These are phyloP conservation scores for Pecoramyces ruminantium DNA, from an alignment of 192 early-diverging fungal species.

Conservation along the genomic window DNA sequence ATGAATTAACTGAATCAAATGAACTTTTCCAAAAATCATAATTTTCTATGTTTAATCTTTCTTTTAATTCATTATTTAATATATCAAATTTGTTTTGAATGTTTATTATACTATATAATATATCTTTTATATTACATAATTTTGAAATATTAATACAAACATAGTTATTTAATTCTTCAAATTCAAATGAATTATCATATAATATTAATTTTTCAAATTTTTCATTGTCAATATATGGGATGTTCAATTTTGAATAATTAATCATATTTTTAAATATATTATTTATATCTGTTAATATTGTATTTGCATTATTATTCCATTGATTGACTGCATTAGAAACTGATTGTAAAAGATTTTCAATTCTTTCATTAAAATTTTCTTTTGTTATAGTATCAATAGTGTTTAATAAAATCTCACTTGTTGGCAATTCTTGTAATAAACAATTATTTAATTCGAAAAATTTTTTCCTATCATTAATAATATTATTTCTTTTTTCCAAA, in stretches of 20 bases:
- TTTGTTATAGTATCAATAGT: not conserved
- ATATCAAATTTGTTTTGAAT: not conserved
- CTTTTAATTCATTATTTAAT: not conserved
- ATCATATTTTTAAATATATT: not conserved
- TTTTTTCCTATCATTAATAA: not conserved
- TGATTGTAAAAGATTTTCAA: not conserved
- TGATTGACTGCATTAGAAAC: not conserved
- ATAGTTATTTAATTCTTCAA: not conserved
- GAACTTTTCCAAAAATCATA: not conserved
- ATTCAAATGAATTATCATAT: not conserved
- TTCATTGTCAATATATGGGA: not conserved
- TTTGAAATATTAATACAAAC: not conserved
- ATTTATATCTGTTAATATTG: not conserved
- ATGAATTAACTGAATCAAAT: not conserved
- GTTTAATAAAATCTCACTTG: not conserved
- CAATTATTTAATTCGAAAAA: not conserved
- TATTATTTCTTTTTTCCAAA: not conserved
- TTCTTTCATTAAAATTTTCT: not conserved
- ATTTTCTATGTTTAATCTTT: not conserved
- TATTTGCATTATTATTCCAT: not conserved
- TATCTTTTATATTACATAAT: not conserved
- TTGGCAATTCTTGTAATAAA: not conserved
- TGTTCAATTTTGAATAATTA: not conserved
- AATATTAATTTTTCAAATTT: not conserved
- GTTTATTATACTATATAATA: not conserved